Base-by-base conservation (phyloP, 306 rosid species). In the Quillaja saponaria region DNA sequence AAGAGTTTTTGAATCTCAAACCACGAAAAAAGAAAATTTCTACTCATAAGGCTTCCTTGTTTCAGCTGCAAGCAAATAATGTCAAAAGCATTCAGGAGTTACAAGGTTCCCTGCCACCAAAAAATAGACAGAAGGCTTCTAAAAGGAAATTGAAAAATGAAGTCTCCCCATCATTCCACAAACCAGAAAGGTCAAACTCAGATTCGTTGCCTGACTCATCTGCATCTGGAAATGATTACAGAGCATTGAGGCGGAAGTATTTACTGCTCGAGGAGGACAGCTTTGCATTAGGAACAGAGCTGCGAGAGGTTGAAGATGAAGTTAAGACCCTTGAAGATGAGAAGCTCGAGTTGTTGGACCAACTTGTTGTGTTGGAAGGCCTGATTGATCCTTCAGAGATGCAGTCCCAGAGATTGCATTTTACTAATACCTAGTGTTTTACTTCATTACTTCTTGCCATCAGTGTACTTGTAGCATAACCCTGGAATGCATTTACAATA, bases 321-420 rank as follows among this genome's bases (percentile, higher is more conserved):
- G 96, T 91, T 1, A 87, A 80, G 80, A 67, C 68, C 69, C 91
- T 87, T 19, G 95, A 91, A 78, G 96, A 85, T 14, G 87, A 87
- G 81, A 91, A 91, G 85, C 64, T 69, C 80, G 89, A 76, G 12
- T 75, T 91, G 58, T 75, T 91, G 76, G 97, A 91, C 73, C 82
- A 85, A 62, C 97, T 91, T 55, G 89, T 91, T 58, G 91, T 87
- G 47, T 68, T 91, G 76, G 97, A 91, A 82, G 95, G 95, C 49
- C 81, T 90, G 8, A 62, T 87, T 49, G 80, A 78, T 73, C 90
- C 86, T 13, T 73, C 87, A 3, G 90, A 82, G 53, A 44, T 77
- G 57, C 85, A 59, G 38, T 73, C 69, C 13, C 68, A 74, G 80
- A 76, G 80, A 13, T 28, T 79, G 55, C 71, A 67, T 41, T 25